Base-by-base conservation (phyloP, 1,139 yeast genomes). In the Suhomyces guaymorum region DNA sequence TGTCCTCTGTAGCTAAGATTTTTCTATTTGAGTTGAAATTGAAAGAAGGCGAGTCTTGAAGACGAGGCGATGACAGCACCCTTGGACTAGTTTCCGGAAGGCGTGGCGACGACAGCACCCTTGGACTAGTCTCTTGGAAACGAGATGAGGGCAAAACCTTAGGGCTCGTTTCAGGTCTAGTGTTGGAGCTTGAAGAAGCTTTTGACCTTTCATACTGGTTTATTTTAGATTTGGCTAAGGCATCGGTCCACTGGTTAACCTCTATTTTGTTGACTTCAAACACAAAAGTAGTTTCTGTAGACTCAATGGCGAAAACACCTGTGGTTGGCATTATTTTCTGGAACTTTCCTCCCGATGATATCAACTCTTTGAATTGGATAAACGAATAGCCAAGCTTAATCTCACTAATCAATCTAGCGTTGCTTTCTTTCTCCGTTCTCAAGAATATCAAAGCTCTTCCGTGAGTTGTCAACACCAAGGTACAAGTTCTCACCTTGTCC, bases 251-350 rank as follows among this genome's bases (percentile, higher is more conserved):
- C 12, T 61, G 54, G 20, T 66, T 59, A 0, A 79, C 66, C 26
- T 77, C 82, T 28, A 52, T 59, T 42, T 70, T 75, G 30, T 76
- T 80, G n/a, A 73, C 81, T 48, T 80, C 84, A 57, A 77, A 75
- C 3, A 71, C 66, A 43, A 75, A 68, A 0, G 82, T 66, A 3
- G 73, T 61, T 5, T 54, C 57, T 23, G 54, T 53, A 0, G 82
- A 75, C 38, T 68, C 67, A 22, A 80, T 69, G 0, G 80, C 82
- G 63, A 80, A 80, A 6, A 73, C 47, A 0, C 79, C 80, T 0
- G 71, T 59, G 3, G 66, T 57, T 0, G 73, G 67, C 3, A 66
- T 35, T 28, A 60, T 44, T 49, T 63, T 61, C 39, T 54, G 61
- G 23, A 61, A 55, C 41, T 58, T 61, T 16, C 57, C 47, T 15